Evolutionary conservation across 306 rosid genomes (phyloP).

Genomic region (Begonia loranthoides): DNA sequence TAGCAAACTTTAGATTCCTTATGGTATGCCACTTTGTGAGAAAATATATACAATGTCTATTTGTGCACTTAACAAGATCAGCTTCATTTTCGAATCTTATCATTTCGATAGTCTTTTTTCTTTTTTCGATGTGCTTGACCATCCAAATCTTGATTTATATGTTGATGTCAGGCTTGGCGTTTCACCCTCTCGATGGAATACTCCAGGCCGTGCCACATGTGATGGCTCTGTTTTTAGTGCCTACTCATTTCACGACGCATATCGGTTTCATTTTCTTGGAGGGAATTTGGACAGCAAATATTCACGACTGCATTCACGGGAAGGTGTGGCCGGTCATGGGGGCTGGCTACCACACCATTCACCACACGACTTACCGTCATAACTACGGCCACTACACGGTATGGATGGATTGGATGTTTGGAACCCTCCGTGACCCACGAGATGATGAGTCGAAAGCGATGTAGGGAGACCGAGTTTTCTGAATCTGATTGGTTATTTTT

Average conservation of each 20-base stretch:
- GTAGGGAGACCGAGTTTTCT: slow-evolving; percentile 9
- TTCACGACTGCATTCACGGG: slow-evolving; percentile 79
- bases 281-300: slow-evolving; percentile 70
- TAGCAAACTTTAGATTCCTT: no score
- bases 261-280: slow-evolving; percentile 15
- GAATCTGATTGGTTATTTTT: not conserved
- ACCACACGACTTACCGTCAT: slow-evolving; percentile 84
- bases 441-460: slow-evolving; percentile 34
- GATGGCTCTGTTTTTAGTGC: slow-evolving; percentile 48
- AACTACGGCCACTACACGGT: slow-evolving; percentile 86
- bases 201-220: slow-evolving; percentile 79
- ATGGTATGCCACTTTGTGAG: no score
- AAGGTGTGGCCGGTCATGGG: slow-evolving; percentile 92
- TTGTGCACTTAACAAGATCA: no score
- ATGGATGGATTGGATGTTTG: slow-evolving; percentile 98
- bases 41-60: no score
- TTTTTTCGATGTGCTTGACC: no score
- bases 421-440: slow-evolving; percentile 67
- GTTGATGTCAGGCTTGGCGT: slow-evolving; percentile 70
- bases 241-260: slow-evolving; percentile 69
- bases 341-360: slow-evolving; percentile 95
- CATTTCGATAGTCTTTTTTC: no score
- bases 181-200: slow-evolving; percentile 90
- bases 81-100: no score
- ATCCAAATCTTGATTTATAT: no score